A percentile compares a stretch with the other conserved stretches of the same genome.
phyloP scores from a whole-genome alignment of 2,329 filamentous ascomycete genomes.

The Neoarthrinium moseri region DNA sequence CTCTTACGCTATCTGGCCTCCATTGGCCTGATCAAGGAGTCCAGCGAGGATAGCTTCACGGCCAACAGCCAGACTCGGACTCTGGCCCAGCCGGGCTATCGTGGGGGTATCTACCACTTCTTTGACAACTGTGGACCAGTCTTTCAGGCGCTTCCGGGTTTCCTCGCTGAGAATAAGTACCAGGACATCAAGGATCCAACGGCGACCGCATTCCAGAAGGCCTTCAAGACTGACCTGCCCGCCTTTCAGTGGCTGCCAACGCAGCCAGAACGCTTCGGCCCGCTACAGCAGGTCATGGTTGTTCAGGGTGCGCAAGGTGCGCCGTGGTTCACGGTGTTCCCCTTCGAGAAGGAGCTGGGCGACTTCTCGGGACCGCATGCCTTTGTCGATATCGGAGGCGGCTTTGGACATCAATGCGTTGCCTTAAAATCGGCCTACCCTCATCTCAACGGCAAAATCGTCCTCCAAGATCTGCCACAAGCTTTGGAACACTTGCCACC shows the following conservation, averaged over 20 bases:
- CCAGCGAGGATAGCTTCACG: background rate
- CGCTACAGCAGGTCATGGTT: slow-evolving; percentile 23
- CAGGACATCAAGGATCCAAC: slow-evolving; percentile 17
- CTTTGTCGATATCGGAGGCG: slow-evolving; percentile 1
- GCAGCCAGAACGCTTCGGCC: slow-evolving; percentile 17
- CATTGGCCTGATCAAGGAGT: background rate
- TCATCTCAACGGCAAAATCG: background rate
- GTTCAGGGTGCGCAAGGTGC: slow-evolving; percentile 17
- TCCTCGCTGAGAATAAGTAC: slow-evolving; percentile 19
- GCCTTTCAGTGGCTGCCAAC: slow-evolving; percentile 21
- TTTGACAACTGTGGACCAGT: background rate
- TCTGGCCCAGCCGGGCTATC: background rate
- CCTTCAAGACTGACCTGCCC: slow-evolving; percentile 18
- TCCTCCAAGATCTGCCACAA: slow-evolving; percentile 11
- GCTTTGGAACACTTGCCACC: slow-evolving; percentile 1
- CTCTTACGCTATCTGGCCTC: background rate
- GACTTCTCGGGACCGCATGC: slow-evolving; percentile 13
- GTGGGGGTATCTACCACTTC: background rate
- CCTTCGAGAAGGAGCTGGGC: slow-evolving; percentile 16
- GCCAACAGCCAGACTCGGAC: background rate
- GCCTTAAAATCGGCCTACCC: background rate
- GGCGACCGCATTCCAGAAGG: slow-evolving; percentile 23
- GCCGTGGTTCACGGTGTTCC: slow-evolving; percentile 20
- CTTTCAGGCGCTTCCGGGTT: slow-evolving; percentile 7
- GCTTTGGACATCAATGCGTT: background rate